Conservation (phyloP, 495 filamentous ascomycete species). For the Xylaria venustula region DNA sequence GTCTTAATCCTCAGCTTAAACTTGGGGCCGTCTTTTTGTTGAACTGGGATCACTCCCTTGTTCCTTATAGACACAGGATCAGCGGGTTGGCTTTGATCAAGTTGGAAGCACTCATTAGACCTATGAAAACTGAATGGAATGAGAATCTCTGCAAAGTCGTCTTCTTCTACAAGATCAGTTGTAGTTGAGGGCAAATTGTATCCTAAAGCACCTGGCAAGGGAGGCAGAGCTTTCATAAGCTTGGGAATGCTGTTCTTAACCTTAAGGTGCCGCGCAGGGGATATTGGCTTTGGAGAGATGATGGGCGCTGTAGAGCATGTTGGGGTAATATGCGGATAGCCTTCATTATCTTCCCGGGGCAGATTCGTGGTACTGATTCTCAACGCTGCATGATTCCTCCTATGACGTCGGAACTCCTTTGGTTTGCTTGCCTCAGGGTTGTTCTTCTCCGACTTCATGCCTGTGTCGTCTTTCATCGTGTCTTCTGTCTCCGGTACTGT, state of each 20-base stretch:
- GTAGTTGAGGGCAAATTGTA: conserved; percentile 22
- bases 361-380: conserved; percentile 28
- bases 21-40: conserved; percentile 24
- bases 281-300: conserved; percentile 46
- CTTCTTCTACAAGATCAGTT: conserved; percentile 19
- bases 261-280: conserved; percentile 43
- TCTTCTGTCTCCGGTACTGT: background rate
- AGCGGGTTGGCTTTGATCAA: background rate
- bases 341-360: conserved; percentile 26
- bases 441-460: background rate
- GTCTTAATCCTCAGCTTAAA: conserved; percentile 36
- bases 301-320: conserved; percentile 32
- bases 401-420: conserved; percentile 22
- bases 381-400: conserved; percentile 23
- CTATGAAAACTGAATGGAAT: conserved; percentile 19
- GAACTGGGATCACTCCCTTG: background rate
- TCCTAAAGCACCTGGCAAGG: conserved; percentile 33
- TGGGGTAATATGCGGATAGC: conserved; percentile 23
- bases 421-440: background rate
- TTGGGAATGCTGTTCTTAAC: conserved; percentile 50
- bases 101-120: background rate
- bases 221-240: conserved; percentile 51
- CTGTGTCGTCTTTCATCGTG: background rate
- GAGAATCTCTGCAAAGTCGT: conserved; percentile 25
- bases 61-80: background rate